phyloP scores from a whole-genome alignment of 345 rosid genomes.

The Hibiscus tridactylites region DNA sequence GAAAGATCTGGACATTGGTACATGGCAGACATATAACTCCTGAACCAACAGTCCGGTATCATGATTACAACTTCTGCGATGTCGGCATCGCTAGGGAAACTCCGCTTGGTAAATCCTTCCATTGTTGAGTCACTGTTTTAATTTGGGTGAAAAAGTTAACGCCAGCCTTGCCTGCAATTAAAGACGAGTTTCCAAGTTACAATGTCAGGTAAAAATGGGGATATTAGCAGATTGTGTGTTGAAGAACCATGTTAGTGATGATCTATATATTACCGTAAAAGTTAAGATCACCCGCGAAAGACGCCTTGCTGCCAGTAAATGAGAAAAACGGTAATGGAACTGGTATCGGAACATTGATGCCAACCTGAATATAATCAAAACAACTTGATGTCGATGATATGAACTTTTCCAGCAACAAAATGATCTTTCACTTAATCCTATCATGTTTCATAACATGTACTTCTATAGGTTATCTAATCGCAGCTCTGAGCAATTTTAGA shows the following conservation, averaged over 20 bases:
- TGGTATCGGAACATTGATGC: constrained; percentile 95
- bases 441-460: neutral
- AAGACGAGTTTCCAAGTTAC: neutral
- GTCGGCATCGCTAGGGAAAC: constrained; percentile 99
- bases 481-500: neutral
- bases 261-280: constrained; percentile 61
- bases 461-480: neutral
- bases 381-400: constrained; percentile 1
- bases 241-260: neutral
- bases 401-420: neutral
- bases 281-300: constrained; percentile 92
- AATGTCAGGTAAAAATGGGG: neutral
- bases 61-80: constrained; percentile 48
- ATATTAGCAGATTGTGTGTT: neutral
- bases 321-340: constrained; percentile 97
- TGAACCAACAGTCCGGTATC: neutral
- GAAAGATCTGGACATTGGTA: neutral
- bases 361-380: constrained; percentile 41
- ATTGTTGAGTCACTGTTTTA: constrained; percentile 90
- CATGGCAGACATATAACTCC: neutral
- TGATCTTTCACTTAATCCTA: neutral
- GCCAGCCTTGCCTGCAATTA: constrained; percentile 83
- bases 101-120: constrained; percentile 78
- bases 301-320: constrained; percentile 91
- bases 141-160: constrained; percentile 87